Base-by-base conservation (phyloP, 1,284 basidiomycete species). In the Gymnopus androsaceus region DNA sequence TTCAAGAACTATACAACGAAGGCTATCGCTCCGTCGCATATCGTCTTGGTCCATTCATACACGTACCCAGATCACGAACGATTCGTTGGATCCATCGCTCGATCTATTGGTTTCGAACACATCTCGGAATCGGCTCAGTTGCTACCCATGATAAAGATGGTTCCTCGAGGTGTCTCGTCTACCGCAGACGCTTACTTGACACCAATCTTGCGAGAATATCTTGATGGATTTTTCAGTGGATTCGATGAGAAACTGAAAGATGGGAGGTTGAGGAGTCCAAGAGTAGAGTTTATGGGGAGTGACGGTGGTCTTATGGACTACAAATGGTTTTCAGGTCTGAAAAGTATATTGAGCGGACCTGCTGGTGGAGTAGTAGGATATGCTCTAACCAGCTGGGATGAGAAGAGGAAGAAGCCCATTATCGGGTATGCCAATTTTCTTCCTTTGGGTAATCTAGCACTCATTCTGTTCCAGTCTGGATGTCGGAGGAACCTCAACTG, bases 141-240 rank as follows among this genome's bases (percentile, higher is more conserved):
- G 7, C 83, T 95, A 54, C 92, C 96, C 2, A 95, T 96, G 93
- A 95, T 97, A 75, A 92, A 92, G 72, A 90, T 97, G 81, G 93
- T 98, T 3, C 90, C 94, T 0, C 88, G 96, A 4, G 96, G 94
- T 0, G 87, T 92, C 3, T 95, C 93, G 0, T 88, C 93, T 0
- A 97, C 94, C 0, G 96, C 95, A 0, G 96, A 99, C 65, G 97
- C 96, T 1, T 99, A 99, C 69, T 84, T 98, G 28, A 98, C 95
- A 0, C 96, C 95, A 1, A 90, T 97, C 46, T 73, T 98, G 33
- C 77, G 82, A 21, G 80, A 84, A 28, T 98, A 98, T 66, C 81
- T 98, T n/a, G 88, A 95, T 61, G 92, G 94, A 0, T 97, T 98
- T 77, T 97, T 95, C 72, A 71, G 74, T 30, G 94, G 95, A 0